Base-by-base conservation (phyloP, 1,284 basidiomycete genomes). In the Trichosporon sp. region DNA sequence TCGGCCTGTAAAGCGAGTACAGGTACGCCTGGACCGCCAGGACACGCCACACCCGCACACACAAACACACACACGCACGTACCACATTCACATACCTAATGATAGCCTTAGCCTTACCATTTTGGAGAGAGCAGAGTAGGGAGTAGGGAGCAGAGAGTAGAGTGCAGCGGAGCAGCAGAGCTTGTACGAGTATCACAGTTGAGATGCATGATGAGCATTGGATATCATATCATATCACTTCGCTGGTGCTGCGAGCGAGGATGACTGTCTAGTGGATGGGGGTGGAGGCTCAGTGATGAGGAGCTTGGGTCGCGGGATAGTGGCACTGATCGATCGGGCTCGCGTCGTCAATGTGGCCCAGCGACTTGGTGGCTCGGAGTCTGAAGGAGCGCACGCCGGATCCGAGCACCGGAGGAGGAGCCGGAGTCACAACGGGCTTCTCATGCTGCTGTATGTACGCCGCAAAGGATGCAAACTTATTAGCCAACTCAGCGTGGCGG, bases 1-100 rank as follows among this genome's bases (percentile, higher is more conserved):
- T 97, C 70, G 92, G 92, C 13, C 80, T 97, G 54, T 85, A 77
- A 29, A 29, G 25, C 19, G 25, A 37, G 36, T 36, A 58, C 25
- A 27, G 14, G 25, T 36, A 23, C 33, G 16, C 32, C 6, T 13
- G 16, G n/a, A n/a, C n/a, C n/a, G n/a, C n/a, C n/a, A n/a, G n/a
- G n/a, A n/a, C n/a, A n/a, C n/a, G n/a, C n/a, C n/a, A n/a, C n/a
- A n/a, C n/a, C n/a, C n/a, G n/a, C n/a, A n/a, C n/a, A n/a, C n/a
- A n/a, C n/a, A n/a, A n/a, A n/a, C n/a, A n/a, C n/a, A n/a, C n/a
- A n/a, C n/a, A n/a, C n/a, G n/a, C n/a, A n/a, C n/a, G n/a, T n/a
- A n/a, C n/a, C n/a, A n/a, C n/a, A n/a, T n/a, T n/a, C n/a, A n/a
- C n/a, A 14, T n/a, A 19, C 19, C 13, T 56, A 32, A 33, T 23